Evolutionary conservation across 805 yeast genomes (phyloP).

Genomic region (Metschnikowia cerradonensis): DNA sequence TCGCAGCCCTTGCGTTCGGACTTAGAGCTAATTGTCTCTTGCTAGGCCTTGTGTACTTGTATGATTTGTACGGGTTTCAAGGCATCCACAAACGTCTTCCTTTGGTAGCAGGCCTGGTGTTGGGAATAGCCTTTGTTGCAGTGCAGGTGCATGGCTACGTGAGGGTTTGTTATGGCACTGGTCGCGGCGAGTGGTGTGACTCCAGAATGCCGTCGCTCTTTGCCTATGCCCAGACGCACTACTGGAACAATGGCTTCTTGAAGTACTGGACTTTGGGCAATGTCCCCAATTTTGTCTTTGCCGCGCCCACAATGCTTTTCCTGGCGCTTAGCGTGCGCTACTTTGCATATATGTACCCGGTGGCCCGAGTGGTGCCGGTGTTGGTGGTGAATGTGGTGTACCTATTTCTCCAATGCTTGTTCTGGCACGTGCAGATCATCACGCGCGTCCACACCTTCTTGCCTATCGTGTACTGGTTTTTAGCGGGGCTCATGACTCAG

Average conservation of each 20-base stretch:
- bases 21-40: constrained; percentile 75
- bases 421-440: constrained; percentile 84
- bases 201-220: constrained; percentile 55
- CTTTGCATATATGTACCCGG: constrained; percentile 34
- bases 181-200: constrained; percentile 75
- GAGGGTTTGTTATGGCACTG: constrained; percentile 54
- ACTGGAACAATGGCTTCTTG: constrained; percentile 84
- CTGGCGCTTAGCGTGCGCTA: constrained; percentile 38
- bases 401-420: constrained; percentile 47
- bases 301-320: constrained; percentile 59
- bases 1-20: constrained; percentile 54
- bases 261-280: constrained; percentile 80
- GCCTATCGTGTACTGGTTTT: constrained; percentile 67
- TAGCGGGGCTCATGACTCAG: constrained; percentile 44
- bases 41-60: constrained; percentile 62
- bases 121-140: constrained; percentile 44
- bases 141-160: constrained; percentile 53
- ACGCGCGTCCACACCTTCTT: constrained; percentile 74
- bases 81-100: constrained; percentile 18
- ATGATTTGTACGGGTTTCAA: constrained; percentile 41
- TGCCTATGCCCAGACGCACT: constrained; percentile 66
- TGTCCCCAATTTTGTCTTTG: constrained; percentile 77
- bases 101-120: constrained; percentile 52
- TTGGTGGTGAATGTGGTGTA: constrained; percentile 41
- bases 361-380: constrained; percentile 34